Conservation (phyloP, 2,329 filamentous ascomycete species). For the Clarireedia hainanense region DNA sequence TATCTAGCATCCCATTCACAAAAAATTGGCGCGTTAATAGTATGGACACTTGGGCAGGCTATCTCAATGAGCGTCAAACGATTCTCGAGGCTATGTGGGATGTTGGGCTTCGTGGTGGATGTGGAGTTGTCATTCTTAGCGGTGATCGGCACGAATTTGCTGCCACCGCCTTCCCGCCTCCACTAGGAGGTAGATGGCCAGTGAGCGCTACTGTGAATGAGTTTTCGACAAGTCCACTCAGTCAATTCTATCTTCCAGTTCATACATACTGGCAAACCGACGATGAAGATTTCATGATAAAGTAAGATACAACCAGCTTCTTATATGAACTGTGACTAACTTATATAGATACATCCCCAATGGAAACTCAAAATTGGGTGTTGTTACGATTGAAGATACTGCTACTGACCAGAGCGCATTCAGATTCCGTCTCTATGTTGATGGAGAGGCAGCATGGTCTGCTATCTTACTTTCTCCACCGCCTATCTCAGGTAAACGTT, state of each 20-base stretch:
- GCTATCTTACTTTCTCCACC: conserved; percentile 44
- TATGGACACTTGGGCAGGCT: conserved; percentile 90
- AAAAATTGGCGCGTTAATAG: conserved; percentile 89
- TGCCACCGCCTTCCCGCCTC: conserved; percentile 70
- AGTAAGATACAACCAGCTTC: conserved; percentile 47
- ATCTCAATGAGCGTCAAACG: conserved; percentile 67
- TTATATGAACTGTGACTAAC: conserved; percentile 17
- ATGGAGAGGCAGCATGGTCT: conserved; percentile 74
- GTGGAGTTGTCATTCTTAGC: conserved; percentile 75
- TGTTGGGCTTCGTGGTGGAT: conserved; percentile 58
- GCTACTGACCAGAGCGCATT: conserved; percentile 63
- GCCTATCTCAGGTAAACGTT: conserved; percentile 16
- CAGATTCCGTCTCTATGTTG: conserved; percentile 73
- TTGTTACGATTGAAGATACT: conserved; percentile 66
- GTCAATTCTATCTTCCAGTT: conserved; percentile 86
- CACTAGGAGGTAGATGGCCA: conserved; percentile 52
- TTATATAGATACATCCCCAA: conserved; percentile 61
- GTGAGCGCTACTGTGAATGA: conserved; percentile 67
- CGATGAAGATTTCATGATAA: conserved; percentile 72
- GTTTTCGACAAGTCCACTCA: conserved; percentile 84
- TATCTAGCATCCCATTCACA: conserved; percentile 87
- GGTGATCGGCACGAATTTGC: conserved; percentile 97
- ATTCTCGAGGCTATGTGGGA: conserved; percentile 93
- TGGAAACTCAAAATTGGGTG: conserved; percentile 84
- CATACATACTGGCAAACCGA: conserved; percentile 77